Conservation (phyloP, 108 stramenopile genomes). For the Parietichytrium sp. region DNA sequence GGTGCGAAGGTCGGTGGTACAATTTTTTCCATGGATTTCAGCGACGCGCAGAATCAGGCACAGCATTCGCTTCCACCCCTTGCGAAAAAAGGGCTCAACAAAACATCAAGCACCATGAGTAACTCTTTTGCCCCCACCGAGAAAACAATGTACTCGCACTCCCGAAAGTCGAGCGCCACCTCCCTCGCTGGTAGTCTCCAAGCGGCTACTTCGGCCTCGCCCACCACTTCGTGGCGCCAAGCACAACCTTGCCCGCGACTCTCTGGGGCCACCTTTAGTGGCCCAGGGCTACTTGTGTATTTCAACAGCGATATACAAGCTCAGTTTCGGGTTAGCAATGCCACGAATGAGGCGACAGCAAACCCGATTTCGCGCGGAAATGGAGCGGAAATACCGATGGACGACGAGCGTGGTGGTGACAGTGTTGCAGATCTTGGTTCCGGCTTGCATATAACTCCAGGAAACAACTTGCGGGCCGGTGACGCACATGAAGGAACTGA, state of each 20-base stretch:
- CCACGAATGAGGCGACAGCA: background rate
- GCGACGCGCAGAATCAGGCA: no score
- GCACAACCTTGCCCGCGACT: background rate
- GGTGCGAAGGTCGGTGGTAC: no score
- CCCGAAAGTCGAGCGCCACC: no score
- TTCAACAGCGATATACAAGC: background rate
- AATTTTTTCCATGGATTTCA: no score
- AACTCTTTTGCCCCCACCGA: background rate
- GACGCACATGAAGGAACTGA: background rate
- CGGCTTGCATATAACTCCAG: background rate
- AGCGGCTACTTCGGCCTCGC: background rate
- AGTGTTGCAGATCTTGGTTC: background rate
- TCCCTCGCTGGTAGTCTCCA: background rate
- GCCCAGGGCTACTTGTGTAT: background rate
- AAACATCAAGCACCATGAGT: background rate
- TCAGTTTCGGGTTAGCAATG: background rate
- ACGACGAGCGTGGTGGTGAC: background rate
- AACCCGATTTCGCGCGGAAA: background rate
- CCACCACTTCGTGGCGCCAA: background rate
- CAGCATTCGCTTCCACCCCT: background rate
- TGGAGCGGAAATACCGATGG: background rate
- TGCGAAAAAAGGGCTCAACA: background rate
- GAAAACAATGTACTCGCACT: background rate
- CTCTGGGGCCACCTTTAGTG: constrained; percentile 12
- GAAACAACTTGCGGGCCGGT: background rate